Conservation (phyloP, 2,329 filamentous ascomycete species). For the Tolypocladium cylindrosporum region DNA sequence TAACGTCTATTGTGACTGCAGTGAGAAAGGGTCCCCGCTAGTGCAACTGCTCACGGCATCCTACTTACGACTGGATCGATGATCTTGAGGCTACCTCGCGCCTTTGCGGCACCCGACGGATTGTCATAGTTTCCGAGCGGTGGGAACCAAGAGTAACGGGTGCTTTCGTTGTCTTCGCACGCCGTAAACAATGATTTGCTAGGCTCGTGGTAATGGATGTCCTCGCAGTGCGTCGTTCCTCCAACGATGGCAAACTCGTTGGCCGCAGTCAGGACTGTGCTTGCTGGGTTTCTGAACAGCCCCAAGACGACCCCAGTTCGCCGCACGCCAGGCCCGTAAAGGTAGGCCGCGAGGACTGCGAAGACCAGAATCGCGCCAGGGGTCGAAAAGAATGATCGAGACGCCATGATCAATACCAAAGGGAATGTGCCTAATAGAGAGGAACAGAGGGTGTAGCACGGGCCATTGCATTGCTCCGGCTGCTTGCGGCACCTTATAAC, state of each 20-base stretch:
- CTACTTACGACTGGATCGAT: constrained; percentile 40
- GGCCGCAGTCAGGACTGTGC: constrained; percentile 8
- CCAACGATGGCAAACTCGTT: constrained; percentile 31
- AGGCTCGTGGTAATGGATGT: constrained; percentile 43
- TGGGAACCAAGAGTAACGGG: constrained; percentile 43
- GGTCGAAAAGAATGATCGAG: background rate
- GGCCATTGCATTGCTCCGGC: too few relatives aligned
- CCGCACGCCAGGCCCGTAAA: constrained; percentile 1
- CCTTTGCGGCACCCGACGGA: constrained; percentile 21
- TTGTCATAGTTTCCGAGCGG: constrained; percentile 30
- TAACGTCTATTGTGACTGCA: constrained; percentile 7
- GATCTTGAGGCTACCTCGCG: constrained; percentile 36
- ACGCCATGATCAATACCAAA: background rate
- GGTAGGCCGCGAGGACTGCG: constrained; percentile 3
- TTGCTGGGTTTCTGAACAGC: constrained; percentile 13
- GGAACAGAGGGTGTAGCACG: too few relatives aligned
- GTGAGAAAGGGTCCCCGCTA: background rate
- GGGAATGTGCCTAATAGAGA: too few relatives aligned
- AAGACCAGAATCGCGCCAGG: constrained; percentile 2
- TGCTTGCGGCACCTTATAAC: too few relatives aligned
- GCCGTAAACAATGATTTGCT: constrained; percentile 44
- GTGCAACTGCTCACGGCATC: constrained; percentile 22
- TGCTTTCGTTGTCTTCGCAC: constrained; percentile 34
- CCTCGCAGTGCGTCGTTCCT: constrained; percentile 48
- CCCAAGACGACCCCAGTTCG: constrained; percentile 12